These are phyloP conservation scores for Zhuliangozyma blackwelliae DNA, from an alignment of 1,139 yeast species.

Conservation along the genomic window DNA sequence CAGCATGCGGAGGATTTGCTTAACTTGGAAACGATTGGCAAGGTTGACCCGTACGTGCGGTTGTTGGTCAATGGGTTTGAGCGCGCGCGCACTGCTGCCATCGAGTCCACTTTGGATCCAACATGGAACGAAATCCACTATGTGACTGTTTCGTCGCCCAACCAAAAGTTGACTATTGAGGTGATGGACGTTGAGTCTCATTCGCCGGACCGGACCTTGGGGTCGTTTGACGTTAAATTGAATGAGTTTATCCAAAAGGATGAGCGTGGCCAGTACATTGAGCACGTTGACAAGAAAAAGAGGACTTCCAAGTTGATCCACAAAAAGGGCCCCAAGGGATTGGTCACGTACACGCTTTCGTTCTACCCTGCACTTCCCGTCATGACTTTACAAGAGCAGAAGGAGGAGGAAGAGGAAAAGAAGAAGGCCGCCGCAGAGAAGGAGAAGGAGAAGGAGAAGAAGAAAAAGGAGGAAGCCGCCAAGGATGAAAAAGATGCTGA, in stretches of 20 bases:
- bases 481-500: conserved; percentile 16
- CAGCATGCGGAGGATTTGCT: conserved; percentile 69
- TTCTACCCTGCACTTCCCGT: conserved; percentile 83
- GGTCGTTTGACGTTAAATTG: conserved; percentile 69
- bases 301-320: conserved; percentile 61
- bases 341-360: conserved; percentile 63
- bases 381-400: conserved; percentile 67
- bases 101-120: conserved; percentile 69
- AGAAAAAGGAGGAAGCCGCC: conserved; percentile 7
- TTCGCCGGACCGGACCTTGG: conserved; percentile 80
- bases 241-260: conserved; percentile 64
- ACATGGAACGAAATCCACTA: conserved; percentile 82
- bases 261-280: conserved; percentile 62
- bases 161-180: conserved; percentile 78
- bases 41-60: conserved; percentile 87
- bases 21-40: conserved; percentile 84
- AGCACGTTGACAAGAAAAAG: conserved; percentile 52
- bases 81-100: conserved; percentile 73
- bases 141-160: conserved; percentile 74
- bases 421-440: conserved; percentile 25
- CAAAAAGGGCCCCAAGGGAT: conserved; percentile 79
- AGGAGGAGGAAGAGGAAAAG: conserved; percentile 46
- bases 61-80: conserved; percentile 72
- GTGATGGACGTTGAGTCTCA: conserved; percentile 85
- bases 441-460: conserved; percentile 25